Conservation (phyloP, 192 early-diverging fungal genomes). For the Paraglomus occultum region DNA sequence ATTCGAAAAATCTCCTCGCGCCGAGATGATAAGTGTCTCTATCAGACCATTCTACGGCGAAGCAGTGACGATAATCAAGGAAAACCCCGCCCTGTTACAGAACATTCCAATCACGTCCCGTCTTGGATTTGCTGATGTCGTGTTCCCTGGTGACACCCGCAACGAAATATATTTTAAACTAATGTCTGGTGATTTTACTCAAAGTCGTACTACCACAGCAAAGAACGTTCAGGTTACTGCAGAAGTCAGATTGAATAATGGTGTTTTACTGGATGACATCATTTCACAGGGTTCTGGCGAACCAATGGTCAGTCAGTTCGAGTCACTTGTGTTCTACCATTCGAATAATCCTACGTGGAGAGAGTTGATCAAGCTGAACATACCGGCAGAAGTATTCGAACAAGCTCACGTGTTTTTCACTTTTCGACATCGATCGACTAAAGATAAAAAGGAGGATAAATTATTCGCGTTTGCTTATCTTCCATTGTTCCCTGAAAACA, state of each 20-base stretch:
- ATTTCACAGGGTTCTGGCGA: slow-evolving; percentile 48
- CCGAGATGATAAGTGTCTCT: slow-evolving; percentile 48
- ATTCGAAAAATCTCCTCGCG: slow-evolving; percentile 40
- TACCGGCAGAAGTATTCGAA: slow-evolving; percentile 54
- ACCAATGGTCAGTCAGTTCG: slow-evolving; percentile 40
- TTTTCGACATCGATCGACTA: slow-evolving; percentile 48
- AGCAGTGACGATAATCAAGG: slow-evolving; percentile 39
- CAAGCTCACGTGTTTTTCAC: slow-evolving; percentile 59
- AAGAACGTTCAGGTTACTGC: slow-evolving; percentile 61
- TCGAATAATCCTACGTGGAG: slow-evolving; percentile 56
- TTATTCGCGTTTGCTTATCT: slow-evolving; percentile 61
- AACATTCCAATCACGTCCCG: slow-evolving; percentile 48
- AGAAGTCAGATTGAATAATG: slow-evolving; percentile 55
- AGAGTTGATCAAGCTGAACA: slow-evolving; percentile 63
- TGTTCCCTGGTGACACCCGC: slow-evolving; percentile 48
- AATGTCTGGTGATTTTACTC: slow-evolving; percentile 54
- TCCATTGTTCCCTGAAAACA: slow-evolving; percentile 48
- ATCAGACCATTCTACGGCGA: slow-evolving; percentile 45
- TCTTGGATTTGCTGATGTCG: slow-evolving; percentile 61
- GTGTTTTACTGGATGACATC: slow-evolving; percentile 52
- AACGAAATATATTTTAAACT: slow-evolving; percentile 65
- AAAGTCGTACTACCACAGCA: slow-evolving; percentile 35
- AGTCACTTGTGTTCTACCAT: slow-evolving; percentile 63
- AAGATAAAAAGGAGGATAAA: slow-evolving; percentile 40
- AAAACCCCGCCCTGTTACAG: slow-evolving; percentile 42